Evolutionary conservation across 345 rosid species (phyloP).

Genomic region (Gossypium turneri): DNA sequence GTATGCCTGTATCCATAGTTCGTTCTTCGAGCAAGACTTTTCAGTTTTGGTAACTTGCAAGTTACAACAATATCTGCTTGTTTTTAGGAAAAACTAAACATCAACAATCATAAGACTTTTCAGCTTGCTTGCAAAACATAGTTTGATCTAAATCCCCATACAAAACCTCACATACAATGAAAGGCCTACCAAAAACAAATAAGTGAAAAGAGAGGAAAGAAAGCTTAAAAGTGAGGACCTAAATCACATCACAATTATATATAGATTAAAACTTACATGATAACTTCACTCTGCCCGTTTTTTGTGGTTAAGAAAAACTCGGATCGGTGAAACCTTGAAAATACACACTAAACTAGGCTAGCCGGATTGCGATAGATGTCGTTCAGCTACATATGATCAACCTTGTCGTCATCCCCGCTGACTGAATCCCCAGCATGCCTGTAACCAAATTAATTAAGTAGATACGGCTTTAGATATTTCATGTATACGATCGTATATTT

Average conservation of each 20-base stretch:
- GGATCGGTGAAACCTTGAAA: slow-evolving; percentile 12
- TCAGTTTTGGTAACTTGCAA: background rate
- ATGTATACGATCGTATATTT: background rate
- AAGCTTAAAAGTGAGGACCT: slow-evolving; percentile 30
- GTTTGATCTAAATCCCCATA: slow-evolving; percentile 1
- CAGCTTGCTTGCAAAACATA: background rate
- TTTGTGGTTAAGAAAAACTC: slow-evolving; percentile 10
- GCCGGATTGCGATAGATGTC: slow-evolving; percentile 10
- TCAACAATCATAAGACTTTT: background rate
- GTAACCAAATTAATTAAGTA: slow-evolving; percentile 26
- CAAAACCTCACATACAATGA: background rate
- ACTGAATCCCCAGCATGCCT: slow-evolving; percentile 84
- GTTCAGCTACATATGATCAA: slow-evolving; percentile 41
- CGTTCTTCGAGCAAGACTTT: no score
- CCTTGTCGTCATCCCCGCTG: slow-evolving; percentile 52
- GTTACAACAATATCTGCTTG: background rate
- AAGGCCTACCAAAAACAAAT: background rate
- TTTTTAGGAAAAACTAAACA: background rate
- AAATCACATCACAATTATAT: slow-evolving; percentile 23
- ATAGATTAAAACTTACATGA: slow-evolving; percentile 20
- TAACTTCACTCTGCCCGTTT: slow-evolving; percentile 19
- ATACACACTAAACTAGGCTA: slow-evolving; percentile 34
- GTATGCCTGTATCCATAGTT: no score
- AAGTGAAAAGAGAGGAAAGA: background rate
- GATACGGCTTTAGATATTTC: background rate